Conservation (phyloP, 1,139 yeast species). For the Suhomyces taliae region DNA sequence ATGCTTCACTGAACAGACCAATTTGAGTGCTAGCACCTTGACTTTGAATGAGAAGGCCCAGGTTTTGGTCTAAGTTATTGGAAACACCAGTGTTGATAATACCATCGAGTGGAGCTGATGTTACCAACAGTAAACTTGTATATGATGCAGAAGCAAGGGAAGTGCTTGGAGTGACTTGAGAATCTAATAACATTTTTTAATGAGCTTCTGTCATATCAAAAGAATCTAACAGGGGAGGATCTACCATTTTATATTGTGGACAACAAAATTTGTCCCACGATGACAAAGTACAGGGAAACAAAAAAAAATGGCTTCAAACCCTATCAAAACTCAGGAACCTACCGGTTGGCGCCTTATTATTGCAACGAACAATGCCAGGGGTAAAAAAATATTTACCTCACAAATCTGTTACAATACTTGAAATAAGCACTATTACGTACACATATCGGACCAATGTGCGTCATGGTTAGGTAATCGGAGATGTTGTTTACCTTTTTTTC, state of each 20-base stretch:
- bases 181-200: constrained; percentile 13
- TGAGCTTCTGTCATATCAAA: neutral
- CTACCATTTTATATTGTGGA: constrained; percentile 2
- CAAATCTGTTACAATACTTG: neutral
- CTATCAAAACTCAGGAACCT: constrained; percentile 11
- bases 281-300: neutral
- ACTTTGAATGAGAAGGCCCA: constrained; percentile 8
- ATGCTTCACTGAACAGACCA: constrained; percentile 11
- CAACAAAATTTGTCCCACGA: neutral
- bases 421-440: constrained; percentile 3
- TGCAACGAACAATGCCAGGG: constrained; percentile 9
- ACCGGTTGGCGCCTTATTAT: constrained; percentile 1
- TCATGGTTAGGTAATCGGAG: neutral
- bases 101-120: neutral
- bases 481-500: constrained; percentile 2
- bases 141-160: constrained; percentile 11
- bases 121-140: constrained; percentile 11
- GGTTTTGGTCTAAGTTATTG: constrained; percentile 2
- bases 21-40: constrained; percentile 11
- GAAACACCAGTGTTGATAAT: neutral
- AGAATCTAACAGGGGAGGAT: neutral
- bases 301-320: constrained; percentile 3
- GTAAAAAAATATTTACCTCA: neutral
- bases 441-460: neutral
- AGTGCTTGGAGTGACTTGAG: constrained; percentile 7